Evolutionary conservation across 1,284 basidiomycete species (phyloP), one percentile per base, ranked within the genome.

Genomic region (Sutorius eximius): DNA sequence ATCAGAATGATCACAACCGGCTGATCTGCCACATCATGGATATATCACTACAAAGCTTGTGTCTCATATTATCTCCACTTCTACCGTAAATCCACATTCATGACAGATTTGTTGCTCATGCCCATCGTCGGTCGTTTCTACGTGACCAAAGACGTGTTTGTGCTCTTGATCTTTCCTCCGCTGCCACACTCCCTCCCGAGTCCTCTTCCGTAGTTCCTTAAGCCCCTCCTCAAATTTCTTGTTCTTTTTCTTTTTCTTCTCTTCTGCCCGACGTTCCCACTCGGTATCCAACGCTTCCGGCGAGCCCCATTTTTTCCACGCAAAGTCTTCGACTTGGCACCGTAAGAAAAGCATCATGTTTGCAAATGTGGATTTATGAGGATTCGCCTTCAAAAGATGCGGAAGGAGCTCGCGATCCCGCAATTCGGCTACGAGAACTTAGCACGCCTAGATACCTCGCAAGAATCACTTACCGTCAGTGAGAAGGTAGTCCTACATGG

Each of bases 291-390:
- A 73, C 1, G 86, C 93, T 67, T 96, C 93, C 11, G 93, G 82
- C 0, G 93, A 93, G 0, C 93, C 95, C 97, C 97, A 99, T 74
- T 98, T 99, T 64, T 90, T 87, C 86, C 93, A 98, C 3, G 97
- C 96, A 70, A 96, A 98, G 27, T 88, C 89, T 71, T 99, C 97
- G 3, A 99, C 95, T 73, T 98, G 95, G 64, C 79, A 88, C 24
- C 97, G 86, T 8, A 98, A 80, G 74, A 94, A 99, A 24, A 99
- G 81, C 97, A 99, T 99, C 97, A 99, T 99, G 76, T 99, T 99
- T 46, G 90, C 91, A 70, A 94, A 99, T 0, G 94, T 97, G 22
- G 94, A 92, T 60, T 93, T 92, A 76, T 99, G 95, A 2, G 97
- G 97, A 68, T 99, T 99, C 4, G 94, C 91, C 68, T 95, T 95